Conservation (phyloP, 352 stramenopile species). For the Phytopythium delawarense region DNA sequence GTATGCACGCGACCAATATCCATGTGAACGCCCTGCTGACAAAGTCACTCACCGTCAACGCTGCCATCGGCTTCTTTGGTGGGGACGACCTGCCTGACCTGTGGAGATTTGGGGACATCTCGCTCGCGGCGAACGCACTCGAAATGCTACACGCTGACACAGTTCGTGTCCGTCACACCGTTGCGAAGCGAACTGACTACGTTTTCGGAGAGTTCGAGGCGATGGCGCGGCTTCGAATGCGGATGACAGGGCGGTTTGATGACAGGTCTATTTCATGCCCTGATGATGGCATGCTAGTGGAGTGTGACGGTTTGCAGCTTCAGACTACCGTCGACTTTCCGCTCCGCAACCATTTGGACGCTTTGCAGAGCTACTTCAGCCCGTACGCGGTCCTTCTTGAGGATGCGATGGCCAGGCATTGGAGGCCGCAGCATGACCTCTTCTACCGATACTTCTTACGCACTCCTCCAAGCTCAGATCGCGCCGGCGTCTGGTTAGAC, state of each 20-base stretch:
- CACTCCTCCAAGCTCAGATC: constrained; percentile 24
- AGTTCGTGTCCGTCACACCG: constrained; percentile 45
- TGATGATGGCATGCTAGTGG: constrained; percentile 61
- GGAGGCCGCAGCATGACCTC: constrained; percentile 55
- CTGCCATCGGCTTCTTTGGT: constrained; percentile 49
- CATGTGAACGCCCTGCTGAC: constrained; percentile 32
- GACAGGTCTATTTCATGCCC: constrained; percentile 7
- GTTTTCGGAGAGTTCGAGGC: constrained; percentile 76
- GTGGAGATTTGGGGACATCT: constrained; percentile 55
- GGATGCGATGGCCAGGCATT: constrained; percentile 23
- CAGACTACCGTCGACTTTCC: constrained; percentile 30
- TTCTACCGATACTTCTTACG: constrained; percentile 68
- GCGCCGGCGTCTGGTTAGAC: constrained; percentile 45
- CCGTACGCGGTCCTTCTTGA: constrained; percentile 26
- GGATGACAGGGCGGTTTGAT: constrained; percentile 4
- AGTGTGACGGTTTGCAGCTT: constrained; percentile 38
- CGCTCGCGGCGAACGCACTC: constrained; percentile 32
- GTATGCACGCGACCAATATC: constrained; percentile 50
- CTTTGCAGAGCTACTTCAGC: constrained; percentile 25
- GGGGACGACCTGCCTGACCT: constrained; percentile 68
- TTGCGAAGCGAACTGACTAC: constrained; percentile 42
- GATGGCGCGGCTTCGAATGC: constrained; percentile 35
- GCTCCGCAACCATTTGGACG: constrained; percentile 21
- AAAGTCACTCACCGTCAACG: constrained; percentile 20
- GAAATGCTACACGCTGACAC: constrained; percentile 34